Conservation (phyloP, 2,329 filamentous ascomycete species). For the Emergomyces pasteurianus region DNA sequence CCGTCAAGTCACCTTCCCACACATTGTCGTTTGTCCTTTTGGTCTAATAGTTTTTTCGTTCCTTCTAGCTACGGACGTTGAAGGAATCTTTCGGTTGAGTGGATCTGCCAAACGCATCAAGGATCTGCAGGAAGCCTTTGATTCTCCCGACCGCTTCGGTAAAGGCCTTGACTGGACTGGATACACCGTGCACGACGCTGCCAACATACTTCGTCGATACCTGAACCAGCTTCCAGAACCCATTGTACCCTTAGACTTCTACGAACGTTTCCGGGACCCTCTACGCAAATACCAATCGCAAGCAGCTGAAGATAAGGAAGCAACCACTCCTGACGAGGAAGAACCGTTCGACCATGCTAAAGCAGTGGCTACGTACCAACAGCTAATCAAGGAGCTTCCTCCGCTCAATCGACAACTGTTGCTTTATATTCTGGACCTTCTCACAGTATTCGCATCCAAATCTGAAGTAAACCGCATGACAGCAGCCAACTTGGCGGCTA, state of each 20-base stretch:
- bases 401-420: conserved; percentile 87
- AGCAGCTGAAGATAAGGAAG: conserved; percentile 56
- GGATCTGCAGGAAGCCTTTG: conserved; percentile 81
- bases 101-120: conserved; percentile 98
- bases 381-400: conserved; percentile 82
- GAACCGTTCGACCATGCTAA: conserved; percentile 62
- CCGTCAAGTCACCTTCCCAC: background rate
- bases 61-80: conserved; percentile 69
- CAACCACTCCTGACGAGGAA: conserved; percentile 51
- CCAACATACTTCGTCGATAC: conserved; percentile 89
- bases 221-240: conserved; percentile 94
- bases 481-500: conserved; percentile 83
- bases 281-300: conserved; percentile 58
- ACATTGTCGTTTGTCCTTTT: background rate
- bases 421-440: conserved; percentile 86
- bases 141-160: conserved; percentile 88
- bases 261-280: conserved; percentile 80
- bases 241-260: conserved; percentile 87
- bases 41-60: conserved; percentile 15
- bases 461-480: conserved; percentile 96
- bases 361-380: conserved; percentile 75
- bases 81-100: conserved; percentile 91
- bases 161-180: conserved; percentile 96
- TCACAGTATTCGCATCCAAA: conserved; percentile 95
- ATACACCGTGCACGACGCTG: conserved; percentile 96